These are phyloP conservation scores for Hyphopichia fennica DNA, from an alignment of 1,139 yeast genomes.

Conservation along the genomic window DNA sequence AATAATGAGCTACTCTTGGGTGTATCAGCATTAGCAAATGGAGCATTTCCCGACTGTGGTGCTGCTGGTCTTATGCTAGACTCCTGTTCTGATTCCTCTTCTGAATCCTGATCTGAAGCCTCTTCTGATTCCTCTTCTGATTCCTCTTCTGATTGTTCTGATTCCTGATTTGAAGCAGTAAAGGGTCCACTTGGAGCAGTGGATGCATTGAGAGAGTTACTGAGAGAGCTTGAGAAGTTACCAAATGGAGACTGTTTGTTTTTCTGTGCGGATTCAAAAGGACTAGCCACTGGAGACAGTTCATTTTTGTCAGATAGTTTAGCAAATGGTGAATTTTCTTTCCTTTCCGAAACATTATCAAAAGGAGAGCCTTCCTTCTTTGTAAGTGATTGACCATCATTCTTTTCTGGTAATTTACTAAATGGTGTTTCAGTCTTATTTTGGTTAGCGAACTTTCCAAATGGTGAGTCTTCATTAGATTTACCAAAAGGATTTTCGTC, in stretches of 20 bases:
- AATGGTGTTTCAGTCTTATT: neutral
- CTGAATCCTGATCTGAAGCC: no score
- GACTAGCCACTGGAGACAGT: no score
- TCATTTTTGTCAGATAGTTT: no score
- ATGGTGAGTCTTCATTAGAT: neutral
- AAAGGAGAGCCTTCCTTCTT: neutral
- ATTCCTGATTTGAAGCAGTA: neutral
- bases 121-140: conserved; percentile 1
- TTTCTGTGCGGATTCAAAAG: no score
- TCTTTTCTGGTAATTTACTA: conserved; percentile 1
- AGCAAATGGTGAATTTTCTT: neutral
- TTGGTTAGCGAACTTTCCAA: neutral
- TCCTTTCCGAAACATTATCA: neutral
- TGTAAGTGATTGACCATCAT: neutral
- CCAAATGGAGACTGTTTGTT: no score
- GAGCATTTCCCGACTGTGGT: no score
- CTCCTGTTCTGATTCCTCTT: no score
- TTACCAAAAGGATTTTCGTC: neutral
- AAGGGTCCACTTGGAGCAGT: no score
- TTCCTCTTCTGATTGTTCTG: conserved; percentile 1
- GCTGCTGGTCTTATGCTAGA: no score
- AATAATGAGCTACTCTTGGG: no score
- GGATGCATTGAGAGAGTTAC: neutral
- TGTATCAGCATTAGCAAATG: no score
- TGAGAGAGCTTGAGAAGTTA: neutral